Base-by-base conservation (phyloP, 2,329 filamentous ascomycete species). In the Pseudogymnoascus sp. region DNA sequence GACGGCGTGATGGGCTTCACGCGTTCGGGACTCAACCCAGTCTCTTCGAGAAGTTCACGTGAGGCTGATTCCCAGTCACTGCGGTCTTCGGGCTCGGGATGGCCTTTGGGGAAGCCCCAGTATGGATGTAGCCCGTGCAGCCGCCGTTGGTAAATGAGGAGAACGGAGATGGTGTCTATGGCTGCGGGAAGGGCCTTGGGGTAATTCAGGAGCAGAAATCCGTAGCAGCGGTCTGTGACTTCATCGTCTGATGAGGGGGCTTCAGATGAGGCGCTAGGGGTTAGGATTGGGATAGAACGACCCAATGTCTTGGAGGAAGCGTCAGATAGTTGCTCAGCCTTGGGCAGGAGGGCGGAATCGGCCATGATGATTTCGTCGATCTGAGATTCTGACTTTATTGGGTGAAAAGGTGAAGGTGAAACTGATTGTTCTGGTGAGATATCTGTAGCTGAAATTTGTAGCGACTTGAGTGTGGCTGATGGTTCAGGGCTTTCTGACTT, bases 31-130 rank as follows among this genome's bases (percentile, higher is more conserved):
- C 5, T 13, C 45, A 52, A 52, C 5, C 45, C 45, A 5, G 45
- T 52, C 15, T 52, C 45, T 5, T 52, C 45, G 13, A 52, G 26
- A 30, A 52, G 45, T 13, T 52, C 45, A 33, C 45, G 45, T 12
- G 45, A 30, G n/a, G 45, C 45, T 52, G 45, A 52, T 52, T 52
- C 45, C 45, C 45, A 52, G 9, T 52, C 3, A 33, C 45, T 52
- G 5, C 5, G 2, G 26, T 52, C 45, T 52, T 52, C 45, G 9
- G 45, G 26, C 26, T 52, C 45, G n/a, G 45, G 45, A 15, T 52
- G 45, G 3, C 45, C 45, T 30, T 52, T 52, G 9, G 45, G 45
- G 15, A 52, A 52, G 26, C 45, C 26, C 45, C 45, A 52, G 45
- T 52, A 52, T 1, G 45, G 45, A 19, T 6, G 45, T 5, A 52